Conservation (phyloP, 768 basidiomycete genomes). For the Tubosaeta sp. region DNA sequence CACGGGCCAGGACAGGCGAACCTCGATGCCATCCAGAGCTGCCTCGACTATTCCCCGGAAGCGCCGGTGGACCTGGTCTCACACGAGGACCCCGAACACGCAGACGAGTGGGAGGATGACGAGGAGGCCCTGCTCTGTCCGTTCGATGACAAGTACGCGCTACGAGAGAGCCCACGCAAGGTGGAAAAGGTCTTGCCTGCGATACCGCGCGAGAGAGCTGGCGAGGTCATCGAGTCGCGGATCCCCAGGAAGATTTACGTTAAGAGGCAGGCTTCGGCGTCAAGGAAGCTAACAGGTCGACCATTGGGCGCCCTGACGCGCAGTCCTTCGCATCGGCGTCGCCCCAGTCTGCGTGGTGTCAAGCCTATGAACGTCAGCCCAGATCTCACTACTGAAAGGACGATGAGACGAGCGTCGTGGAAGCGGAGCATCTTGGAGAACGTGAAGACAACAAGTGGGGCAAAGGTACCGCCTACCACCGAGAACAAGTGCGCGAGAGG, state of each 20-base stretch:
- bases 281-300: conserved; percentile 7
- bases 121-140: conserved; percentile 21
- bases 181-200: conserved; percentile 15
- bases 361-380: conserved; percentile 7
- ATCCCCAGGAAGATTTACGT: conserved; percentile 20
- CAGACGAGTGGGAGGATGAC: conserved; percentile 24
- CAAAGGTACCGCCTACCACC: conserved; percentile 7
- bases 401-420: conserved; percentile 24
- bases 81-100: conserved; percentile 7
- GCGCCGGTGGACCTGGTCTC: conserved; percentile 2
- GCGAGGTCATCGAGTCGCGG: conserved; percentile 10
- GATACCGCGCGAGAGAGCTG: conserved; percentile 2
- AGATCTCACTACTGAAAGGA: conserved; percentile 14
- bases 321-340: conserved; percentile 12
- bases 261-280: conserved; percentile 12
- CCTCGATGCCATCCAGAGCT: conserved; percentile 20
- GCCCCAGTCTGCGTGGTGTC: conserved; percentile 10
- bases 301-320: conserved; percentile 1
- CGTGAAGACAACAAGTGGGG: conserved; percentile 6
- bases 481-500: conserved; percentile 13
- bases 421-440: conserved; percentile 22
- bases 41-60: conserved; percentile 22
- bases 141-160: conserved; percentile 23
- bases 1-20: conserved; percentile 25
- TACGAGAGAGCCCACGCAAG: conserved; percentile 2